Base-by-base conservation (phyloP, 2,329 filamentous ascomycete genomes). In the Neonectria sp. region DNA sequence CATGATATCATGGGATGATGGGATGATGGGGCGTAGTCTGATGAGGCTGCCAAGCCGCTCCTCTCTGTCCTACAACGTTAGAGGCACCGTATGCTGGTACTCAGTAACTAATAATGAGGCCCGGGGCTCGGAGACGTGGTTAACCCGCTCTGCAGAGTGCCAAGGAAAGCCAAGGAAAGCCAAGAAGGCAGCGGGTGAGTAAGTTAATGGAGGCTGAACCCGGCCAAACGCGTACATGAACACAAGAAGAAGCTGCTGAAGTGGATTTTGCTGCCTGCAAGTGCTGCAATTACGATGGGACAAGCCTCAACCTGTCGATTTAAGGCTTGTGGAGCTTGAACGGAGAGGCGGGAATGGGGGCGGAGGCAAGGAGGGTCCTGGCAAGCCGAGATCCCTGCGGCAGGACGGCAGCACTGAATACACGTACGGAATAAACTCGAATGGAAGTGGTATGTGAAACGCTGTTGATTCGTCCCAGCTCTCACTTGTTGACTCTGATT, bases 401-500 rank as follows among this genome's bases (percentile, higher is more conserved):
- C 31, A 33, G 31, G 6, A 6, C 7, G 21, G 21, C 21, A 2
- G 21, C 21, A 21, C 21, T 11, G 9, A 11, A 33, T 12, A 33
- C 33, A 35, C 11, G 33, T 35, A 35, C 11, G 33, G 13, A 29
- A 29, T 29, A 29, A 29, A 29, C 27, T 29, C 7, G 27, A 29
- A 29, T 35, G 4, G 33, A 35, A 13, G 11, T 13, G 1, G 4
- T 12, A 35, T 4, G 13, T 37, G 35, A 6, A 37, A 7, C 13
- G 13, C 35, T 17, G 17, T 43, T 21, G 11, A 55, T 24, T 13
- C 15, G 11, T 37, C 6, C 21, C n/a, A 24, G 33, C 13, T 24
- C 49, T 15, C 13, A 17, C 6, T 37, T 15, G 35, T 17, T 17
- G 13, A 4, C 35, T 61, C 35, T 65, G 55, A 75, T 75, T 75